Base-by-base conservation (phyloP, 2,329 filamentous ascomycete species). In the Botryosphaeria dothidea region DNA sequence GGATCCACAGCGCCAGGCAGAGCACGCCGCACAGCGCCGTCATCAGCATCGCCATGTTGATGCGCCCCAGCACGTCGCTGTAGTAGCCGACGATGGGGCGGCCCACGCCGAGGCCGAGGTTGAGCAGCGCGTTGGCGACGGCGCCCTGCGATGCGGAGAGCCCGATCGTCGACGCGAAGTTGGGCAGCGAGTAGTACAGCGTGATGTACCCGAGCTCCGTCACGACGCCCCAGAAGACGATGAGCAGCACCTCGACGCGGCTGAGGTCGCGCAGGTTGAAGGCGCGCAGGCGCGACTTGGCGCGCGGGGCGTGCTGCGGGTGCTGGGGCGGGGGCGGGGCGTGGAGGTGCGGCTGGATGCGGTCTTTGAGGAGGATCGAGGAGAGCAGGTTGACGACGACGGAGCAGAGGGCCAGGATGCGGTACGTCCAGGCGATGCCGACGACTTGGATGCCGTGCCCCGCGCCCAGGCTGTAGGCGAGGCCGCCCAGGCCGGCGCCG, bases 71-170 rank as follows among this genome's bases (percentile, higher is more conserved):
- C 17, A 73, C 66, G 72, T 85, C 83, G 67, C 80, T 82, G 4
- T 79, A 64, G n/a, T 81, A 67, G 0, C 83, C 82, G 38, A 83
- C 78, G 13, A 78, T 69, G 4, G 82, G 83, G 11, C 83, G 71
- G 17, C 82, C 82, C 38, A 84, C 46, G 0, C 78, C 80, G 3
- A 80, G 81, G 0, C 83, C 82, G 0, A 84, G 68, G 66, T 85
- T 83, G 45, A 83, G 69, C n/a, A 82, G 66, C 0, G 76, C 80
- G 38, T 75, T 77, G 19, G 80, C 65, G 45, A 72, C 68, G 8
- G 76, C 76, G 3, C 78, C 79, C 66, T 81, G 75, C 8, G 65
- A 64, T 21, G 73, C 70, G 27, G 70, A 71, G 1, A 83, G 68
- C 1, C 78, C 79, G 25, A 81, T 74, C 17, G 73, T 78, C 15